A percentile compares a stretch with the other conserved stretches of the same genome.
phyloP scores from a whole-genome alignment of 352 stramenopile species.

The Globisporangium carolinianum region DNA sequence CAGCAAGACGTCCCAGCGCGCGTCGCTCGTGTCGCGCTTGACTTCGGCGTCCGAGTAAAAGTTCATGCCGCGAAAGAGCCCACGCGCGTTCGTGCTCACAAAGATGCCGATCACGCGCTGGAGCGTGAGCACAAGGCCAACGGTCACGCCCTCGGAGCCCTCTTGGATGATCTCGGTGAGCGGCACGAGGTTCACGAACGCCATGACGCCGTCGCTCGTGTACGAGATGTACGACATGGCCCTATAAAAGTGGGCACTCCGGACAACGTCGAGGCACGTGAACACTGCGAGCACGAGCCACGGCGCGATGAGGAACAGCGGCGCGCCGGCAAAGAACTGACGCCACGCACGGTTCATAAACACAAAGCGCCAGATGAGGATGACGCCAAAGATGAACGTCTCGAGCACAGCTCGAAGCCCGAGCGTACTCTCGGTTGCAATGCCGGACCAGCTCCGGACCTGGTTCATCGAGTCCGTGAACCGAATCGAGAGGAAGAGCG shows the following conservation, averaged over 20 bases:
- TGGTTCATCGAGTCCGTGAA: conserved; percentile 20
- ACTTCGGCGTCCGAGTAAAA: conserved; percentile 23
- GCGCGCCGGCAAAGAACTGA: conserved; percentile 23
- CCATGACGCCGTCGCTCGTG: conserved; percentile 14
- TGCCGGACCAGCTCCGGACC: conserved; percentile 22
- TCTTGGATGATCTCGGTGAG: conserved; percentile 56
- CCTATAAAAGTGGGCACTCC: conserved; percentile 24
- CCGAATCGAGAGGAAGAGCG: conserved; percentile 27
- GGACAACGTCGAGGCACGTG: conserved; percentile 24
- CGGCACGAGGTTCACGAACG: conserved; percentile 27
- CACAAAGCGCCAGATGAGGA: conserved; percentile 29
- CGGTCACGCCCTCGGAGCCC: conserved; percentile 41
- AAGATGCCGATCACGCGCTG: conserved; percentile 47
- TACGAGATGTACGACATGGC: conserved; percentile 18
- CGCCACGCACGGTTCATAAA: conserved; percentile 42
- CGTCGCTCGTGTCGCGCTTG: conserved; percentile 19
- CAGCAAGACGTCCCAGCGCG: conserved; percentile 24
- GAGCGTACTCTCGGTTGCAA: conserved; percentile 14
- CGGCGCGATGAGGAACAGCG: conserved; percentile 22
- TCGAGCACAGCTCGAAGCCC: conserved; percentile 19
- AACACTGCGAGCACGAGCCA: conserved; percentile 18
- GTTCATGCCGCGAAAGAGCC: conserved; percentile 29
- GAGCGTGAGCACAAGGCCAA: conserved; percentile 45
- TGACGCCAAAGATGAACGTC: conserved; percentile 12
- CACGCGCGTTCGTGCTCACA: conserved; percentile 29